Evolutionary conservation across 2,329 filamentous ascomycete species (phyloP), one percentile per base, ranked within the genome.

Genomic region (Tolypocladium guangdongense): DNA sequence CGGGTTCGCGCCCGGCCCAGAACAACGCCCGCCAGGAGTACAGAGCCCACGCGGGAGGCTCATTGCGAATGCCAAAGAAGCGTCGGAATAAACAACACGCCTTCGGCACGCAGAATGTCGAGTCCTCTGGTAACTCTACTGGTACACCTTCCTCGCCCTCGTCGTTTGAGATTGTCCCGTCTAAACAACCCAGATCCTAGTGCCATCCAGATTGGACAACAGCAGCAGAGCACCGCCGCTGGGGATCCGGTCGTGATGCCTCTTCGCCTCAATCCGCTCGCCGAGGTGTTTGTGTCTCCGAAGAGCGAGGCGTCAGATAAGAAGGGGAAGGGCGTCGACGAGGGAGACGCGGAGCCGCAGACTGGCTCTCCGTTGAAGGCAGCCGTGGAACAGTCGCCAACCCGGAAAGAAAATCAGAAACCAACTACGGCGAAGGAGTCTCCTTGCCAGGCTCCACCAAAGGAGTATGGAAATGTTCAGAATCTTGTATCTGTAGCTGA

Each of bases 1-100:
- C 49, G 10, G 22, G 22, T 5, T 24, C 38, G 14, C 12, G 38
- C 18, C 30, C 27, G 7, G 30, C 24, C 38, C 20, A 22, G 16
- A 32, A 32, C 7, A 30, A 24, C 27, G 8, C 52, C 6, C 58
- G 52, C 11, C 58, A 56, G 14, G 56, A 55, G 18, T 71, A 64
- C 22, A 60, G 65, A 33, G 55, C 59, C 39, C 56, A 61, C 30
- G 62, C 60, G 12, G 68, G 66, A n/a, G 67, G 66, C 24, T 71
- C 70, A 4, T 59, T 71, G 33, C 63, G 62, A 11, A 54, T 69
- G 27, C 55, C 57, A 3, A 69, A 68, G 56, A 62, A 62, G 49
- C 64, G 66, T 30, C 64, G 59, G 35, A 56, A 57, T 16, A 60
- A 57, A 32, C 49, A 49, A 39, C 51, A 55, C 7, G 22, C 22